Conservation (phyloP, 805 yeast species). For the Starmerella davenportii region DNA sequence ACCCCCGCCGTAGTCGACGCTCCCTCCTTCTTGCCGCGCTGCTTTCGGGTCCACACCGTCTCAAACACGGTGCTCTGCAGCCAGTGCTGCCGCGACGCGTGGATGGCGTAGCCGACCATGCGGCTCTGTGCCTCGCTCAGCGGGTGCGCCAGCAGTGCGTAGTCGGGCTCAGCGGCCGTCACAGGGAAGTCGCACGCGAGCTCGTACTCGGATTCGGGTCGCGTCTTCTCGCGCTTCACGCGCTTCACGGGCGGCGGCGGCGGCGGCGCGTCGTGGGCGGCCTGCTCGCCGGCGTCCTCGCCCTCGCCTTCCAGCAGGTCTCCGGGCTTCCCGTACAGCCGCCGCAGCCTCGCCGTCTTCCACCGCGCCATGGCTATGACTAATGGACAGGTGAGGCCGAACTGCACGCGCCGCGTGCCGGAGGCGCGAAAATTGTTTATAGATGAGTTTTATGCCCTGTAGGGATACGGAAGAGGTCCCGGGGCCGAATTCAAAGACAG, state of each 20-base stretch:
- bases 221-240: slow-evolving; percentile 15
- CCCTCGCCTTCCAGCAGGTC: slow-evolving; percentile 8
- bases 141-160: slow-evolving; percentile 43
- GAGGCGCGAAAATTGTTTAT: too few species aligned
- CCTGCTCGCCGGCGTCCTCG: background rate
- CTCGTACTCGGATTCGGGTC: slow-evolving; percentile 18
- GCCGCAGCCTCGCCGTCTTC: slow-evolving; percentile 12
- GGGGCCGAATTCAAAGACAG: too few species aligned
- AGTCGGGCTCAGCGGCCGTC: slow-evolving; percentile 45
- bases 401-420: too few species aligned
- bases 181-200: slow-evolving; percentile 31
- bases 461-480: too few species aligned
- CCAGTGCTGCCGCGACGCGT: slow-evolving; percentile 57
- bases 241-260: slow-evolving; percentile 15
- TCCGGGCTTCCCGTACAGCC: slow-evolving; percentile 13
- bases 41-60: slow-evolving; percentile 62
- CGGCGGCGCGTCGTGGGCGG: slow-evolving; percentile 4
- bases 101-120: slow-evolving; percentile 35
- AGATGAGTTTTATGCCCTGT: too few species aligned
- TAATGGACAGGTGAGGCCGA: too few species aligned
- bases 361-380: slow-evolving; percentile 12
- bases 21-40: slow-evolving; percentile 34
- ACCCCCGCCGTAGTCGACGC: background rate
- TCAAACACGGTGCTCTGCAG: slow-evolving; percentile 50
- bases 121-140: slow-evolving; percentile 47